phyloP scores from a whole-genome alignment of 2,329 filamentous ascomycete species.

The Trichophyton benhamiae region DNA sequence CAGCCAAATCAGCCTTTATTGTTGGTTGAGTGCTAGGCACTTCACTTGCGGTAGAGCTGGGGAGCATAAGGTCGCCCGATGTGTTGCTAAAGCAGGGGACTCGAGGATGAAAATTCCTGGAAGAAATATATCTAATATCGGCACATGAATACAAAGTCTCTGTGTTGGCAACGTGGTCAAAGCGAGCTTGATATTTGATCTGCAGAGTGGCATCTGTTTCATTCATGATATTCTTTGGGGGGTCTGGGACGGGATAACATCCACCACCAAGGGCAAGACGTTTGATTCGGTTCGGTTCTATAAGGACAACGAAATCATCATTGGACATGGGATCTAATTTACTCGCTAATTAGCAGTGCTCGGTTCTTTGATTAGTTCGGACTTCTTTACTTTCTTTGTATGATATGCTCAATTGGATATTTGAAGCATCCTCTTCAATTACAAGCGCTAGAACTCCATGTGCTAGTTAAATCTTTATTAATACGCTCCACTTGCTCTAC shows the following conservation, averaged over 20 bases:
- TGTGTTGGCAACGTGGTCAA: conserved; percentile 27
- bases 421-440: neutral
- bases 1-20: conserved; percentile 10
- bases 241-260: conserved; percentile 33
- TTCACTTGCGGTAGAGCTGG: neutral
- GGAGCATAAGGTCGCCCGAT: neutral
- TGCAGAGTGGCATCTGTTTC: conserved; percentile 37
- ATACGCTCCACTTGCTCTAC: neutral
- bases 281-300: conserved; percentile 23
- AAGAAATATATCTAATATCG: conserved; percentile 34
- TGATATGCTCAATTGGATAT: neutral
- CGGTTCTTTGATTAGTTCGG: neutral
- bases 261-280: conserved; percentile 34
- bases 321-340: neutral
- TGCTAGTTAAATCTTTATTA: neutral
- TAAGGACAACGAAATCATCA: conserved; percentile 29
- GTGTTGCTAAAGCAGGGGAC: conserved; percentile 14
- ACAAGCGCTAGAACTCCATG: neutral
- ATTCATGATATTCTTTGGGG: conserved; percentile 22
- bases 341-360: neutral
- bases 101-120: conserved; percentile 28
- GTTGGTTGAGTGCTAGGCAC: neutral
- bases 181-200: conserved; percentile 33
- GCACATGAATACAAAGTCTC: conserved; percentile 38
- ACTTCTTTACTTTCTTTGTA: neutral